Evolutionary conservation across 305 asterid genomes (phyloP).

Genomic region (Caryopteris hybrid): DNA sequence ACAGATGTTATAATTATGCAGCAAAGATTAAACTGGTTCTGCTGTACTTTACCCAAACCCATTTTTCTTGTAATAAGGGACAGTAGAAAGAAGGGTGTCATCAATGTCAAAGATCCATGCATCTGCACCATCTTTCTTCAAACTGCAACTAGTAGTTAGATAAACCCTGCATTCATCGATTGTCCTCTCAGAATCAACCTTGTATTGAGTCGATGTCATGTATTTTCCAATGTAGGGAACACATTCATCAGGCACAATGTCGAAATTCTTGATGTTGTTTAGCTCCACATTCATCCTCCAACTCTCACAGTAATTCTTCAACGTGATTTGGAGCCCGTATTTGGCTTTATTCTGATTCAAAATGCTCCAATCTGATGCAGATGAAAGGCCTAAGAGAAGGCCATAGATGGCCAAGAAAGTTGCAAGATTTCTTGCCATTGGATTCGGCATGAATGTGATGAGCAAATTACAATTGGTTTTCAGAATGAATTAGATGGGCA

Average conservation of each 20-base stretch:
- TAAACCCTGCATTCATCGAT: constrained; percentile 46
- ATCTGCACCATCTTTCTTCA: constrained; percentile 55
- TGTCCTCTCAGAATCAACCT: constrained; percentile 55
- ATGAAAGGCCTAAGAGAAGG: constrained; percentile 28
- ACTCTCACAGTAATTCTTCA: constrained; percentile 70
- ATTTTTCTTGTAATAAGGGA: constrained; percentile 66
- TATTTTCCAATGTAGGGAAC: constrained; percentile 48
- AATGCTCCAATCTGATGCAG: constrained; percentile 66
- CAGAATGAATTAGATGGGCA: too few species aligned
- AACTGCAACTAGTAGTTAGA: constrained; percentile 36
- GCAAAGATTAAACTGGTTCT: neutral
- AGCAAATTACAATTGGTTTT: too few species aligned
- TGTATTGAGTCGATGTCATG: constrained; percentile 69
- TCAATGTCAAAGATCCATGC: constrained; percentile 70
- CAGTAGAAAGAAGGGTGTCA: constrained; percentile 68
- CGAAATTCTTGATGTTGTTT: constrained; percentile 48
- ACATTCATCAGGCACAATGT: constrained; percentile 64
- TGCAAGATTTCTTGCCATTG: constrained; percentile 32
- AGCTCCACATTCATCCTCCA: constrained; percentile 81
- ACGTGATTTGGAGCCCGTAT: constrained; percentile 40
- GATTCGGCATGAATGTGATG: neutral
- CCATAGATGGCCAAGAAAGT: constrained; percentile 25
- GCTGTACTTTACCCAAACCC: constrained; percentile 47
- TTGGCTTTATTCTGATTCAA: constrained; percentile 31
- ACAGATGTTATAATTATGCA: neutral